These are phyloP conservation scores for Paramarasmius palmivorus DNA, from an alignment of 1,284 basidiomycete species.

Conservation along the genomic window DNA sequence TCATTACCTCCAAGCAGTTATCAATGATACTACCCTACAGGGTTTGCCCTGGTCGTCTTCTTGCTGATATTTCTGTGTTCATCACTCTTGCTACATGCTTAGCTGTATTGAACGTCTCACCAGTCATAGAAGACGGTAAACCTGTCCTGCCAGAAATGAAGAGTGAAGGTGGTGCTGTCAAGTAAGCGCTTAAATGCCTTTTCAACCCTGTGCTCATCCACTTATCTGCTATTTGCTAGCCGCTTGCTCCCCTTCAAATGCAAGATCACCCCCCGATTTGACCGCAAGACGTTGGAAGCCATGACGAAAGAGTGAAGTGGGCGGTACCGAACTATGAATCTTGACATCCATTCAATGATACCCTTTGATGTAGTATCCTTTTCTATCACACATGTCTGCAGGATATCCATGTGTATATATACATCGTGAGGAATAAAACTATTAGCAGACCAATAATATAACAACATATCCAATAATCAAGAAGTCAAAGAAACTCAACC, in stretches of 20 bases:
- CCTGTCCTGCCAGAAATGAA: constrained; percentile 9
- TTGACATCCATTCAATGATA: too few species aligned
- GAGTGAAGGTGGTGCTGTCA: constrained; percentile 5
- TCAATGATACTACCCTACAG: background rate
- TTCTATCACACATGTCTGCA: too few species aligned
- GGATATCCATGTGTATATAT: too few species aligned
- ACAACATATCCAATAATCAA: too few species aligned
- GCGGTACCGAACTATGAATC: too few species aligned
- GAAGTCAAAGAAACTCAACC: background rate
- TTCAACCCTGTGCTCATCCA: too few species aligned
- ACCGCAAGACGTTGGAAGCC: background rate
- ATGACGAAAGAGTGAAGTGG: background rate
- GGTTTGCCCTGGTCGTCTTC: constrained; percentile 21
- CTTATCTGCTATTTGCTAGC: background rate
- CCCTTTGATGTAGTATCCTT: too few species aligned
- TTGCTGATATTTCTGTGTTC: constrained; percentile 23
- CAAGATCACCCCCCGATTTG: background rate
- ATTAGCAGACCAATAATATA: too few species aligned
- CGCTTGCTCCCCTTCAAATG: constrained; percentile 1
- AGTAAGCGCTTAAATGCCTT: background rate
- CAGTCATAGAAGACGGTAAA: constrained; percentile 2
- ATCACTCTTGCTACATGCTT: constrained; percentile 22
- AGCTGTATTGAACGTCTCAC: constrained; percentile 21
- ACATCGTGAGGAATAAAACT: too few species aligned
- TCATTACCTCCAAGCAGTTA: background rate